Conservation (phyloP, 805 yeast genomes). For the Priceomyces medius region DNA sequence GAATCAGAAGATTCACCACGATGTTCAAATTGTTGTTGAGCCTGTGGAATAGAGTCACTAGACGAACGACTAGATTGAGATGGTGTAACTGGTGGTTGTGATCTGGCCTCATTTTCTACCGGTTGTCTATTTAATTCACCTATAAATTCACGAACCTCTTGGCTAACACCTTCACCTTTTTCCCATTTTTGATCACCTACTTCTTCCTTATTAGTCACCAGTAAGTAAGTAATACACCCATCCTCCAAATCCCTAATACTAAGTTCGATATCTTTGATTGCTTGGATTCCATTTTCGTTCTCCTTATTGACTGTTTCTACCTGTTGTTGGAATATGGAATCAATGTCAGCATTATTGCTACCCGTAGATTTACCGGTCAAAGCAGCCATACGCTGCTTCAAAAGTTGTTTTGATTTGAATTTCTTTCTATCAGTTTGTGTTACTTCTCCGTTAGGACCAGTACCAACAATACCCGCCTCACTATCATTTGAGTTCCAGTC, state of each 20-base stretch:
- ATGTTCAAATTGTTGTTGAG: background rate
- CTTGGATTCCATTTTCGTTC: conserved; percentile 53
- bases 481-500: conserved; percentile 44
- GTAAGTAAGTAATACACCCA: conserved; percentile 43
- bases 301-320: conserved; percentile 52
- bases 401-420: conserved; percentile 73
- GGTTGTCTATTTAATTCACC: conserved; percentile 43
- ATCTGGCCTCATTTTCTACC: conserved; percentile 6
- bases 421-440: conserved; percentile 82
- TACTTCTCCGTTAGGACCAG: conserved; percentile 83
- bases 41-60: background rate
- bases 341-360: conserved; percentile 52
- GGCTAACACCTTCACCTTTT: conserved; percentile 72
- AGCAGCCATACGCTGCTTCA: conserved; percentile 88
- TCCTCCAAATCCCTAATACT: conserved; percentile 65
- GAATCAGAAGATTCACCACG: conserved; percentile 2
- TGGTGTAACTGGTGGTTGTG: background rate
- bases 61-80: background rate
- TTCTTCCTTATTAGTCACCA: conserved; percentile 41
- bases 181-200: conserved; percentile 74
- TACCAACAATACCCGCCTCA: conserved; percentile 56
- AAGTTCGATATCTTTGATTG: conserved; percentile 68
- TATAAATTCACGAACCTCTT: conserved; percentile 60
- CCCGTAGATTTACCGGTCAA: conserved; percentile 67
- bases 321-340: conserved; percentile 52